Evolutionary conservation across 768 basidiomycete genomes (phyloP).

Genomic region (Tremella fuciformis): DNA sequence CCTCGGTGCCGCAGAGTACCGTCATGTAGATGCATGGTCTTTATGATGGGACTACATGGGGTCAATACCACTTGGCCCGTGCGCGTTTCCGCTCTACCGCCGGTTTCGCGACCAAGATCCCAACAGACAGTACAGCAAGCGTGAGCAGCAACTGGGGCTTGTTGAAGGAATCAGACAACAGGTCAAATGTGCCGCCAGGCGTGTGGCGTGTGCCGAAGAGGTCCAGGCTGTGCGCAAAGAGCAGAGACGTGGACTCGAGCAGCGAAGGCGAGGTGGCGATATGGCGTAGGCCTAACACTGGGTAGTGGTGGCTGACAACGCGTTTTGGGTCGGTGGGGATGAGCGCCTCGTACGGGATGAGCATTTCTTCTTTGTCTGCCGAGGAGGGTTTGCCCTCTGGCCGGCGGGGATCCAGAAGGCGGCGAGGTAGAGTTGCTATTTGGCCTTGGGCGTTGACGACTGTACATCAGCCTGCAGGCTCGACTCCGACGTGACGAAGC

Average conservation of each 20-base stretch:
- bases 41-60: not conserved
- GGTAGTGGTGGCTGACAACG: constrained; percentile 61
- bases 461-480: constrained; percentile 46
- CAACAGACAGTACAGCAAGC: constrained; percentile 65
- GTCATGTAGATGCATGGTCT: too few species aligned
- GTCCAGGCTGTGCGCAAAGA: constrained; percentile 83
- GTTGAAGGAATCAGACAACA: constrained; percentile 87
- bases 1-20: too few species aligned
- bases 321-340: constrained; percentile 66
- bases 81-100: constrained; percentile 60
- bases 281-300: constrained; percentile 62
- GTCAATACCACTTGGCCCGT: constrained; percentile 48
- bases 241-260: constrained; percentile 85
- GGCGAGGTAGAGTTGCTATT: constrained; percentile 69
- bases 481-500: not conserved
- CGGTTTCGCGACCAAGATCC: constrained; percentile 76
- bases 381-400: constrained; percentile 71
- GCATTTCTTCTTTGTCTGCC: constrained; percentile 77
- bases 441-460: constrained; percentile 74
- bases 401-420: constrained; percentile 76
- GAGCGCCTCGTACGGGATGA: constrained; percentile 79
- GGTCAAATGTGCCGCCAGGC: constrained; percentile 87
- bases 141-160: constrained; percentile 86
- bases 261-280: constrained; percentile 78
- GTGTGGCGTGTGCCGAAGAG: constrained; percentile 80